Conservation (phyloP, 2,329 filamentous ascomycete genomes). For the Sclerotinia sclerotiorum region DNA sequence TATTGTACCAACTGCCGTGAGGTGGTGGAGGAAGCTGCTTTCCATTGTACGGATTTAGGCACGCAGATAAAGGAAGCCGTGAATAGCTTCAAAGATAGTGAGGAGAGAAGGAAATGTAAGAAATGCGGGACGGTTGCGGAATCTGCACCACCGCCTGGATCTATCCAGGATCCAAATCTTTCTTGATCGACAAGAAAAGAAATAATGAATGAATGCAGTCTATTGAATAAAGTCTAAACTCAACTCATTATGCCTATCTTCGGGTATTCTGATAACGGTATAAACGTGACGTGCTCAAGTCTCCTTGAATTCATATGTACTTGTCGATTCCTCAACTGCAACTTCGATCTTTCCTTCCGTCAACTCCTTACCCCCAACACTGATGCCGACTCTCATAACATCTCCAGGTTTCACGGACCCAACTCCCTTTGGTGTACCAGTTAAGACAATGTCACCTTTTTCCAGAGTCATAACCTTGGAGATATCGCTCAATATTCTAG, state of each 20-base stretch:
- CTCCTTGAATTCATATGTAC: slow-evolving; percentile 74
- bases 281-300: slow-evolving; percentile 49
- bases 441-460: slow-evolving; percentile 88
- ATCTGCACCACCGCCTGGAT: slow-evolving; percentile 61
- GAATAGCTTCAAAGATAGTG: slow-evolving; percentile 71
- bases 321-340: slow-evolving; percentile 73
- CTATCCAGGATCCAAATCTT: slow-evolving; percentile 60
- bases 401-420: slow-evolving; percentile 83
- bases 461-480: slow-evolving; percentile 93
- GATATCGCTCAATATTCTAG: slow-evolving; percentile 84
- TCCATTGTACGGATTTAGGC: slow-evolving; percentile 86
- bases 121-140: slow-evolving; percentile 76
- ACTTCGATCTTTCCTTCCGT: slow-evolving; percentile 85
- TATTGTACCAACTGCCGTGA: slow-evolving; percentile 73
- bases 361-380: slow-evolving; percentile 76
- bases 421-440: slow-evolving; percentile 96
- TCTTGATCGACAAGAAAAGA: slow-evolving; percentile 23
- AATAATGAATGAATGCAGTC: slow-evolving; percentile 1
- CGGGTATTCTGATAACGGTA: slow-evolving; percentile 13
- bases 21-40: slow-evolving; percentile 80
- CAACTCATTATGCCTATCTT: slow-evolving; percentile 1
- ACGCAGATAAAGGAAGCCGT: slow-evolving; percentile 94
- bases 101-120: slow-evolving; percentile 70
- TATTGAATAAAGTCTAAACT: not conserved
- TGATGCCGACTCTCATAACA: slow-evolving; percentile 80